Evolutionary conservation across 202 grass and related monocot genomes (phyloP).

Genomic region (Musa balbisiana): DNA sequence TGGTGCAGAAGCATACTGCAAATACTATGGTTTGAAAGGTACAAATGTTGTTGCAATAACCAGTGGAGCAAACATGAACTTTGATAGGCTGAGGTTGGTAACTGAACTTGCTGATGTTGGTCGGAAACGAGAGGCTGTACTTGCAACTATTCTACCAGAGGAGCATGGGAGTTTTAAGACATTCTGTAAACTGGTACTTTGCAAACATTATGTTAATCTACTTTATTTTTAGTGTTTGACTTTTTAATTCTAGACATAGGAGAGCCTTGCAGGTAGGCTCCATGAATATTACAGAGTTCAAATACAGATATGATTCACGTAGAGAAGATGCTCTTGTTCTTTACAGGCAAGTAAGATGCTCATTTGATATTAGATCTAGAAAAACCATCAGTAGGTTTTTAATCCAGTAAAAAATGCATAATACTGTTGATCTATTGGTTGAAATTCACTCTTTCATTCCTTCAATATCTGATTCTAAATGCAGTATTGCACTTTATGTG

Average conservation of each 20-base stretch:
- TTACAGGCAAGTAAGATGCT: constrained; percentile 45
- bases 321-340: constrained; percentile 84
- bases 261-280: constrained; percentile 57
- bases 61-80: constrained; percentile 99
- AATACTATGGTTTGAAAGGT: constrained; percentile 73
- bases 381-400: background rate
- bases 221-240: background rate
- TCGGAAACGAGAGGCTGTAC: constrained; percentile 78
- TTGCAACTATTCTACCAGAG: constrained; percentile 81
- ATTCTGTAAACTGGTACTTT: constrained; percentile 59
- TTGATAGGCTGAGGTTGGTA: constrained; percentile 82
- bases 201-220: background rate
- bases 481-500: background rate
- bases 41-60: constrained; percentile 81
- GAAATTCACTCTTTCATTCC: too few relatives aligned
- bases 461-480: too few relatives aligned
- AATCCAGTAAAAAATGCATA: too few relatives aligned
- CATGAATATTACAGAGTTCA: constrained; percentile 99
- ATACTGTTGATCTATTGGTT: too few relatives aligned
- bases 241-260: background rate
- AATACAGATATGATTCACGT: constrained; percentile 87
- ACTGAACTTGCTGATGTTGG: constrained; percentile 98
- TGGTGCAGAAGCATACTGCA: constrained; percentile 98
- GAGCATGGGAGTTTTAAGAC: constrained; percentile 80
- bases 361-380: constrained; percentile 4